A percentile compares a stretch with the other conserved stretches of the same genome.
Conservation (phyloP, 1,284 basidiomycete genomes). For the Leccinum fallax region DNA sequence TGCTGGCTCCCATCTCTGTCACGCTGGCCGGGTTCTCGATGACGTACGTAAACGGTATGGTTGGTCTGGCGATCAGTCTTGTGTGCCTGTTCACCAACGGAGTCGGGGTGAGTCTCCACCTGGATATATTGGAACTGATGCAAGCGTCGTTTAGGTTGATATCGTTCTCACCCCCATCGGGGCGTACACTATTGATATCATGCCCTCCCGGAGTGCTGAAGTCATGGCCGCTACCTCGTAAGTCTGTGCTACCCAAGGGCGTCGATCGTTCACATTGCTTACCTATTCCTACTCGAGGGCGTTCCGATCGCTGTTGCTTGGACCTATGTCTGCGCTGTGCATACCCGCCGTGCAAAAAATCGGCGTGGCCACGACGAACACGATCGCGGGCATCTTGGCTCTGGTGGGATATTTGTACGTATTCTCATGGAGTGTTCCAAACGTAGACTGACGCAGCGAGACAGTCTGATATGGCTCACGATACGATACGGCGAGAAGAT, state of each 20-base stretch:
- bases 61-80: conserved; percentile 45
- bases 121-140: not conserved
- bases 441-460: not conserved
- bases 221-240: conserved; percentile 48
- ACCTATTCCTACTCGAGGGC: conserved; percentile 36
- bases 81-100: conserved; percentile 52
- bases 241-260: not conserved
- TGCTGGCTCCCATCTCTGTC: conserved; percentile 44
- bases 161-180: conserved; percentile 52
- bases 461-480: conserved; percentile 32
- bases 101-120: conserved; percentile 42
- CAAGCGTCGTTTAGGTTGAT: conserved; percentile 37
- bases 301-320: conserved; percentile 43
- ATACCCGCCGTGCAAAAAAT: conserved; percentile 46
- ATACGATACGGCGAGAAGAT: conserved; percentile 49
- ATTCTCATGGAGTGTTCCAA: not conserved
- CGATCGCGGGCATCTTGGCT: conserved; percentile 44
- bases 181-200: conserved; percentile 61
- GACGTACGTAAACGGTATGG: conserved; percentile 41
- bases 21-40: conserved; percentile 23
- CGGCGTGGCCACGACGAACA: conserved; percentile 43
- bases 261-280: not conserved
- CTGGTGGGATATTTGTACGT: conserved; percentile 50
- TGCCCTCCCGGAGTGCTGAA: conserved; percentile 56
- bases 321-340: conserved; percentile 21